These are phyloP conservation scores for Pichia eremophila DNA, from an alignment of 805 yeast genomes.

Conservation along the genomic window DNA sequence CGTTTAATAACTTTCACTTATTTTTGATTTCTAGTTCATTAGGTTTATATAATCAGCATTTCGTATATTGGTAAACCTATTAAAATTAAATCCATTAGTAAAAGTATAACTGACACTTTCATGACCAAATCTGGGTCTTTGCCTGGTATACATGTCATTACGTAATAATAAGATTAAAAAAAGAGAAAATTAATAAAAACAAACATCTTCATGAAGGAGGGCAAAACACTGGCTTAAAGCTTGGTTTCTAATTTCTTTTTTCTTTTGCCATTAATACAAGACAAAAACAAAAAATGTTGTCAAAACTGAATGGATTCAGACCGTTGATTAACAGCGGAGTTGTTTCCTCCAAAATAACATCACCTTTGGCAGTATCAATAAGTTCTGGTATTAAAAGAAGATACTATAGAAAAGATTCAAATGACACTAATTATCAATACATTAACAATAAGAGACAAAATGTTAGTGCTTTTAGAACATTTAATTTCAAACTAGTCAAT, in stretches of 20 bases:
- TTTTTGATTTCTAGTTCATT: neutral
- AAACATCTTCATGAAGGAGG: too few species aligned
- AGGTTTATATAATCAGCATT: neutral
- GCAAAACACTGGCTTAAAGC: too few species aligned
- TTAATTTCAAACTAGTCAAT: neutral
- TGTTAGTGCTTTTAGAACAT: neutral
- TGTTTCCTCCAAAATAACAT: neutral
- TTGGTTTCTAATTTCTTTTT: too few species aligned
- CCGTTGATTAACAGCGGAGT: neutral
- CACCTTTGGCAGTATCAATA: neutral
- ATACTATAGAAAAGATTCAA: neutral
- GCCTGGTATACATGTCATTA: too few species aligned
- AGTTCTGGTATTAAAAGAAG: neutral
- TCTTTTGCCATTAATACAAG: neutral
- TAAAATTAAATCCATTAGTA: too few species aligned
- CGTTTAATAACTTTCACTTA: conserved; percentile 29
- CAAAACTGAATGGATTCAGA: neutral
- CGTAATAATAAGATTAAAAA: too few species aligned
- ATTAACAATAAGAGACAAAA: neutral
- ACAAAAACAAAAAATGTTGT: neutral
- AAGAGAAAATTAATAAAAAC: too few species aligned
- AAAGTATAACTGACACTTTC: too few species aligned
- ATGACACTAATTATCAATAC: neutral
- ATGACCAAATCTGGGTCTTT: too few species aligned
- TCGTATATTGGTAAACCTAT: too few species aligned